These are phyloP conservation scores for Termitomyces sp. DNA, from an alignment of 768 basidiomycete genomes.

Conservation along the genomic window DNA sequence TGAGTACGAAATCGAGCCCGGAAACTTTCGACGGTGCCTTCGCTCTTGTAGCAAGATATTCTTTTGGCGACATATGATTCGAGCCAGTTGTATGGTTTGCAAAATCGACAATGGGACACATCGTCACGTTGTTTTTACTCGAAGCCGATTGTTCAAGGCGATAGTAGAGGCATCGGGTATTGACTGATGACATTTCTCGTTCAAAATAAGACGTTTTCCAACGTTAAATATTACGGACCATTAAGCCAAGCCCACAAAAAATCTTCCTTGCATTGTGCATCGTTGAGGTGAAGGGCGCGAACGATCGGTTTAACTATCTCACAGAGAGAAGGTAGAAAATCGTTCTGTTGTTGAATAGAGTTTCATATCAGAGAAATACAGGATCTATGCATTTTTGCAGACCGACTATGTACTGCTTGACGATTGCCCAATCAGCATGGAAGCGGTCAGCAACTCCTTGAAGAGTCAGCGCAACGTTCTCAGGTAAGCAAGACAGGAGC, in stretches of 20 bases:
- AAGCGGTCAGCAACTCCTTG: constrained; percentile 42
- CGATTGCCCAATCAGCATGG: constrained; percentile 49
- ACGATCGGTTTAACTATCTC: constrained; percentile 2
- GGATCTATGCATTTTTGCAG: not conserved
- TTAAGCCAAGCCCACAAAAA: constrained; percentile 93
- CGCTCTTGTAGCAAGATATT: constrained; percentile 30
- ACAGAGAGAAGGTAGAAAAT: constrained; percentile 3
- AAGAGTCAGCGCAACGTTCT: constrained; percentile 35
- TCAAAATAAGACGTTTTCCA: not conserved
- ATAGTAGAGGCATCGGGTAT: constrained; percentile 85
- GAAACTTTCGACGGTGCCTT: constrained; percentile 26
- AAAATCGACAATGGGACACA: constrained; percentile 89
- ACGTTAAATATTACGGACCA: constrained; percentile 39
- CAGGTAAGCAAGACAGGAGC: constrained; percentile 44
- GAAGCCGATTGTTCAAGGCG: constrained; percentile 42
- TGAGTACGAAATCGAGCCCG: constrained; percentile 44
- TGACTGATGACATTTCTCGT: constrained; percentile 45
- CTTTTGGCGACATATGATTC: constrained; percentile 38
- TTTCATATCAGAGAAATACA: constrained; percentile 6
- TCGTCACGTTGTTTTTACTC: constrained; percentile 72
- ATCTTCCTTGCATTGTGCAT: constrained; percentile 26
- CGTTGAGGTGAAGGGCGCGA: constrained; percentile 11
- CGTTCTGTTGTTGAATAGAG: constrained; percentile 12
- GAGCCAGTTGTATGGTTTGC: constrained; percentile 63
- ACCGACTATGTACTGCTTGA: constrained; percentile 45